Evolutionary conservation across 441 rosid genomes (phyloP).

Genomic region (Aleurites moluccanus): DNA sequence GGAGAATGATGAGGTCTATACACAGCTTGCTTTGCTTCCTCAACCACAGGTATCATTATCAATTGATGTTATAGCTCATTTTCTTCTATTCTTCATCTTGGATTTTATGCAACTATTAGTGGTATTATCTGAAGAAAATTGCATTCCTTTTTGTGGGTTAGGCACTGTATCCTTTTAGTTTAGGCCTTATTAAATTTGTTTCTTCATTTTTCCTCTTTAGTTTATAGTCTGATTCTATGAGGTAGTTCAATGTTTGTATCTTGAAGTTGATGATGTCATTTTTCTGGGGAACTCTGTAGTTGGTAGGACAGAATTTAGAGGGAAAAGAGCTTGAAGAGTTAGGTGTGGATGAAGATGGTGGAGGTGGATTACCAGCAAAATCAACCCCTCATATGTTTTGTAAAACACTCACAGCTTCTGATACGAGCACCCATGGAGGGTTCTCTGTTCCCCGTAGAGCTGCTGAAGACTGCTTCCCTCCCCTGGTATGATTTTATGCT

Average conservation of each 20-base stretch:
- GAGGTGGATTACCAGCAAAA: slow-evolving; percentile 55
- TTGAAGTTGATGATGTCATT: slow-evolving; percentile 24
- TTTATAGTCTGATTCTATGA: slow-evolving; percentile 8
- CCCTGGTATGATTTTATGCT: slow-evolving; percentile 48
- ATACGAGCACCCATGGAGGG: slow-evolving; percentile 97
- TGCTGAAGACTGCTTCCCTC: slow-evolving; percentile 90
- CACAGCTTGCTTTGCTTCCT: slow-evolving; percentile 79
- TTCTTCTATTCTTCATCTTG: slow-evolving; percentile 17
- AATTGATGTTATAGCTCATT: slow-evolving; percentile 9
- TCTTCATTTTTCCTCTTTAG: neutral
- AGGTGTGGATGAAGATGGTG: slow-evolving; percentile 53
- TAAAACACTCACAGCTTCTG: slow-evolving; percentile 91
- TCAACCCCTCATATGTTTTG: slow-evolving; percentile 87
- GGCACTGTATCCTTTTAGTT: neutral
- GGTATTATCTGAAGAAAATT: slow-evolving; percentile 2
- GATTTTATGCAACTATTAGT: neutral
- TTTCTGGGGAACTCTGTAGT: slow-evolving; percentile 36
- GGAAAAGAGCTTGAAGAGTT: slow-evolving; percentile 48
- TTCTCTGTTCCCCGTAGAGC: slow-evolving; percentile 91
- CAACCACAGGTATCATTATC: slow-evolving; percentile 64
- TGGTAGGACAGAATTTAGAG: slow-evolving; percentile 48
- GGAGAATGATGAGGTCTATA: slow-evolving; percentile 94
- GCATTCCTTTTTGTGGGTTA: neutral
- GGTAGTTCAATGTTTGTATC: slow-evolving; percentile 18
- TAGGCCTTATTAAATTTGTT: neutral